Evolutionary conservation across 2,329 filamentous ascomycete species (phyloP).

Genomic region (Sporothrix variecibatus): DNA sequence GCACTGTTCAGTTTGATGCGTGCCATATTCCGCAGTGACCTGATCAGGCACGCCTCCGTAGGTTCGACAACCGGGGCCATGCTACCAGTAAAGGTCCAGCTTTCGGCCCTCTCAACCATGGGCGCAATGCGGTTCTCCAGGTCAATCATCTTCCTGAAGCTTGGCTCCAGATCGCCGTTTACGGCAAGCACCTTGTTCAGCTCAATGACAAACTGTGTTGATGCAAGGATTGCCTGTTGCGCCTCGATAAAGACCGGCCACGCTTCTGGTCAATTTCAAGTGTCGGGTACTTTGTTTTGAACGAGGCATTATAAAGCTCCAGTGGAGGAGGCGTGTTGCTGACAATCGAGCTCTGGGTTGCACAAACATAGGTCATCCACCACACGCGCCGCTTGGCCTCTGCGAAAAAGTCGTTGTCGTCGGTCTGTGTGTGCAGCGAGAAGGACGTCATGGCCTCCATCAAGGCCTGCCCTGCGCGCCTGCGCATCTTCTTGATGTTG

Average conservation of each 20-base stretch:
- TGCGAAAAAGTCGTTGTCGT: conserved; percentile 45
- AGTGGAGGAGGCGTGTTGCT: conserved; percentile 43
- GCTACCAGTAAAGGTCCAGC: conserved; percentile 40
- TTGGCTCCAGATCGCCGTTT: conserved; percentile 42
- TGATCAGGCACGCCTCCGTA: conserved; percentile 45
- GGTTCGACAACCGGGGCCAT: conserved; percentile 42
- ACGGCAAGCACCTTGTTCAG: conserved; percentile 46
- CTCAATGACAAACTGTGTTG: conserved; percentile 52
- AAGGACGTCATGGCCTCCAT: conserved; percentile 51
- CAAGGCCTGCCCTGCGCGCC: conserved; percentile 50
- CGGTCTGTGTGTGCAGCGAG: conserved; percentile 44
- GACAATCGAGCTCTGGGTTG: conserved; percentile 54
- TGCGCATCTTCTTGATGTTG: conserved; percentile 55
- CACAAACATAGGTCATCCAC: conserved; percentile 58
- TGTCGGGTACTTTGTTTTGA: conserved; percentile 47
- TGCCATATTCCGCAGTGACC: conserved; percentile 49
- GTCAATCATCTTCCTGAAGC: conserved; percentile 46
- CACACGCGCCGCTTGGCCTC: conserved; percentile 52
- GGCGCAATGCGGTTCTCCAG: conserved; percentile 44
- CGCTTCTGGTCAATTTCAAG: conserved; percentile 47
- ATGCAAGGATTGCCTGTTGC: conserved; percentile 50
- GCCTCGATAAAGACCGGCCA: conserved; percentile 49
- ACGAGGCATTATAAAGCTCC: conserved; percentile 39
- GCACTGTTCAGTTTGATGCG: conserved; percentile 55
- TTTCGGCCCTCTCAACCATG: conserved; percentile 41